phyloP scores from a whole-genome alignment of 306 rosid species.

The Myrica gale region DNA sequence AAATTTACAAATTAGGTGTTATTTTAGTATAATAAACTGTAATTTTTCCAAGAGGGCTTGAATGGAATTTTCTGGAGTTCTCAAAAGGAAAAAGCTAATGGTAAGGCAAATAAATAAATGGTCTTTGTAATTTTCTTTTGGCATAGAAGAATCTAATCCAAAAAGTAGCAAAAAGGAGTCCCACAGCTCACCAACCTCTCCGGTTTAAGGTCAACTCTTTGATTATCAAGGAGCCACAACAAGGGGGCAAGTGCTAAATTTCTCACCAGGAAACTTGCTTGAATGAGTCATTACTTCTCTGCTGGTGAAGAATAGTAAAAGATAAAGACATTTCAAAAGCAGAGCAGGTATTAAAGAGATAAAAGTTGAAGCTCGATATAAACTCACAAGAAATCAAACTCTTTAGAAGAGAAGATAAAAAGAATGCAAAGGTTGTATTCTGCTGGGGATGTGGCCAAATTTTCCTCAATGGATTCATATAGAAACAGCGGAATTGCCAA shows the following conservation, averaged over 20 bases:
- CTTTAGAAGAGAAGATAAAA: slow-evolving; percentile 21
- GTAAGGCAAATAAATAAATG: background rate
- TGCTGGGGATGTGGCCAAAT: slow-evolving; percentile 9
- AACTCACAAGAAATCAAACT: slow-evolving; percentile 25
- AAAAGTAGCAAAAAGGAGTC: too few relatives aligned
- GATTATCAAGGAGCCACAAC: background rate
- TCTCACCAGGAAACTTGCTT: background rate
- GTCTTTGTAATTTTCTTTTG: background rate
- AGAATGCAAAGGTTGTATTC: slow-evolving; percentile 5
- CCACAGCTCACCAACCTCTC: background rate
- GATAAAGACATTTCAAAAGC: background rate
- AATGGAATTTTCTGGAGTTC: background rate
- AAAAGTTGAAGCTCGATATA: background rate
- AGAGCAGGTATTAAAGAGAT: background rate
- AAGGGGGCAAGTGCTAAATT: too few relatives aligned
- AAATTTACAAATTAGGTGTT: too few relatives aligned
- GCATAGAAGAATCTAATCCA: background rate
- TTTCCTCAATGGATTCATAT: background rate
- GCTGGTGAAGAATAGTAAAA: background rate
- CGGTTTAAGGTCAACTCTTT: background rate
- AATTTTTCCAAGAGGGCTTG: too few relatives aligned
- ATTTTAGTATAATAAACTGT: too few relatives aligned
- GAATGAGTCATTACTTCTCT: background rate
- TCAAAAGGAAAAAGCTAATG: background rate
- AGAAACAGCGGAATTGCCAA: slow-evolving; percentile 18